Evolutionary conservation across 1,139 yeast species (phyloP), one percentile per base, ranked within the genome.

Genomic region (Torulaspora globosa): DNA sequence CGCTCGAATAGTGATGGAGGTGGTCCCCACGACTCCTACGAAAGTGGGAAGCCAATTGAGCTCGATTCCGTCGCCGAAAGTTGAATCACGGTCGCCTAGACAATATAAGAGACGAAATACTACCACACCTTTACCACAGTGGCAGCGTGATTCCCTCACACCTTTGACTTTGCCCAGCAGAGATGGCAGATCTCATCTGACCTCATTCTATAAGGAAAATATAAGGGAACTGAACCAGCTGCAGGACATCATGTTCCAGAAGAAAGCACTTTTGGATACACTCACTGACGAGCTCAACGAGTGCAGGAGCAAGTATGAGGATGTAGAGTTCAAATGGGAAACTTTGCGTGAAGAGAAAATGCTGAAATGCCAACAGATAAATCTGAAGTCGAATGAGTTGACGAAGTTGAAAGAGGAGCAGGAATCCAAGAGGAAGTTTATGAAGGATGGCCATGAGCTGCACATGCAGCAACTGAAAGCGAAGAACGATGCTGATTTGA

Each of bases 331-430:
- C 5, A 58, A 55, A 50, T 52, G 59, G 52, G 61, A 61, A 57
- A 68, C 71, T 2, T 48, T 70, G 23, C 67, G 68, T 44, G 74
- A 74, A 4, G 70, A 70, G 41, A 70, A 68, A 38, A 70, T 70
- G 8, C 37, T 51, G 16, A 56, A 58, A 40, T 50, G 46, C 9
- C 62, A 64, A 44, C 55, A 60, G 38, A 37, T 62, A 4, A 68
- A 65, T 44, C 66, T 68, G 24, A 72, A 73, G 36, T 61, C 70
- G 46, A 72, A 70, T 57, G 75, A 72, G 44, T 53, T 74, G 8
- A 72, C 70, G 12, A 71, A 69, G 42, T 63, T 69, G 16, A 58
- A 70, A 2, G 69, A 66, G 2, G 71, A 71, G 33, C 18, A 57
- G 62, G 48, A 48, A 47, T 53, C 55, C 8, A 59, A 51, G 38